Conservation (phyloP, 2,329 filamentous ascomycete genomes). For the Aspergillus pseudotamarii region DNA sequence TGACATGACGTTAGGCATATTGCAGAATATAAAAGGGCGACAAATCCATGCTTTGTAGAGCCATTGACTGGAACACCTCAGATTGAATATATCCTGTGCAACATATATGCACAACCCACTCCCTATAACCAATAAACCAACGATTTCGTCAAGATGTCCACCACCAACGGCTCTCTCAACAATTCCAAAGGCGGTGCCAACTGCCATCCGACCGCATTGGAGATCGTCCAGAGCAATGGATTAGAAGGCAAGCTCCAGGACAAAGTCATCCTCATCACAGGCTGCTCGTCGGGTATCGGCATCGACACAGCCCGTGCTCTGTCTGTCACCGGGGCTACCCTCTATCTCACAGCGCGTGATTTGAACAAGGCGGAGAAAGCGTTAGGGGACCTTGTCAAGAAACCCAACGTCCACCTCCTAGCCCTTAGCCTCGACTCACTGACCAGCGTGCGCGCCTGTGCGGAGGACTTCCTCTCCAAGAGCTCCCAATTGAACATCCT, state of each 20-base stretch:
- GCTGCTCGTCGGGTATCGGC: constrained; percentile 43
- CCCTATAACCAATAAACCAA: neutral
- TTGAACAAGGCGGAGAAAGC: constrained; percentile 35
- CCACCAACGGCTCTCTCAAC: neutral
- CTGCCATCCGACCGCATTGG: constrained; percentile 36
- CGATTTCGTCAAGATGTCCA: neutral
- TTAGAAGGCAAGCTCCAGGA: constrained; percentile 21
- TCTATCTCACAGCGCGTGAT: constrained; percentile 42
- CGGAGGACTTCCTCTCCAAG: constrained; percentile 12
- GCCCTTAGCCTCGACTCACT: constrained; percentile 13
- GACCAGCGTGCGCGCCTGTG: constrained; percentile 7
- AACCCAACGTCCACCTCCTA: constrained; percentile 23
- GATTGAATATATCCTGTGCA: too few species aligned
- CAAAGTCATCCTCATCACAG: constrained; percentile 21
- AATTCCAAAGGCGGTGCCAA: constrained; percentile 14
- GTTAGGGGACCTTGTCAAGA: constrained; percentile 22
- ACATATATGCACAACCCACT: too few species aligned
- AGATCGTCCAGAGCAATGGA: constrained; percentile 31
- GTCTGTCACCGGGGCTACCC: constrained; percentile 34
- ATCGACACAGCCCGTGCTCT: constrained; percentile 51
- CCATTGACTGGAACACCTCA: neutral
- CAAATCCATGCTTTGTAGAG: neutral
- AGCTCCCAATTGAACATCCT: constrained; percentile 28
- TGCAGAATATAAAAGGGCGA: neutral
- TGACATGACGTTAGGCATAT: neutral